Evolutionary conservation across 106 monocot species (phyloP), one percentile per base, ranked within the genome.

Genomic region (Acorus gramineus): DNA sequence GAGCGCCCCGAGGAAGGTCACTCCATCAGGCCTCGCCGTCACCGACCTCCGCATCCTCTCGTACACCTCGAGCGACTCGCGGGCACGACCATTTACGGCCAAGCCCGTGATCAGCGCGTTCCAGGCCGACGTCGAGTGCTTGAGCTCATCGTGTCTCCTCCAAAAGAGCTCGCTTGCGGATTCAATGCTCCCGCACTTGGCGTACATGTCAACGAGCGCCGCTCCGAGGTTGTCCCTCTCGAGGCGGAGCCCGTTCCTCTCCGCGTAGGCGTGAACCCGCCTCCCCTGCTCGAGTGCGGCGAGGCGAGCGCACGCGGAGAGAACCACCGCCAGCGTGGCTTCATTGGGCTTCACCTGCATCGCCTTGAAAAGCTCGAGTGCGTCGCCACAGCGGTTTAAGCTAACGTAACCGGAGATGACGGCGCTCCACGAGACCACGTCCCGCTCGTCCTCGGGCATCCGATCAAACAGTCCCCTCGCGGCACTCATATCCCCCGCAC

Each of bases 381-480:
- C 86, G 42, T 90, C 82, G 42, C 14, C 42, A 64, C 74, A 62
- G 8, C 42, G 65, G 3, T 55, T 75, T 8, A 14, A 66, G 50
- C 82, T 71, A 0, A 64, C 71, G 71, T 90, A 90, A 6, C 86
- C 86, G 1, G 89, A 74, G 50, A 95, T 89, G 79, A 95, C 76
- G 46, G 70, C 74, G 51, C 71, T 95, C 94, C 94, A 95, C 13
- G 90, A 90, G 42, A 95, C 74, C 11, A 90, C 83, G 78, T 95
- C 84, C 66, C 64, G 82, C 59, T 79, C 67, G 0, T 72, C 82
- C 59, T 79, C 67, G 0, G 75, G 82, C 90, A 94, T 94, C 52
- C 56, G 4, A 50, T 90, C 82, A 53, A 92, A 92, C 47, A 92
- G 51, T 51, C 74, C 75, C 64, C 66, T 79, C 2, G 84, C 92